Percentiles rank a stretch among this genome's conserved stretches.
phyloP scores from a whole-genome alignment of 495 filamentous ascomycete genomes.

The Penicillium canariense region DNA sequence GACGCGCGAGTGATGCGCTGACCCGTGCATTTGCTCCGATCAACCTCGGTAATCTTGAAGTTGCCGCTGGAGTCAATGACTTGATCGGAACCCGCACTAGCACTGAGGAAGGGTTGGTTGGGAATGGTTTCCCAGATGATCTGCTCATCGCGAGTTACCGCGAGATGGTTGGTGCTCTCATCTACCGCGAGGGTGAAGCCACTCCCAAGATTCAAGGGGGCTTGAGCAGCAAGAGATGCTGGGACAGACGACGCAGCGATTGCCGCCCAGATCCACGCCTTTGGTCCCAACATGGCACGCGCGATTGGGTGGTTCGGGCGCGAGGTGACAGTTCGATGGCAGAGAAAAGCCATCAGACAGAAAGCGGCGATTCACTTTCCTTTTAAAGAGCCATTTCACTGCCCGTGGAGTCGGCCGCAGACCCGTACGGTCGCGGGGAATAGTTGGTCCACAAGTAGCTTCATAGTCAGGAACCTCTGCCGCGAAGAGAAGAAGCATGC shows the following conservation, averaged over 20 bases:
- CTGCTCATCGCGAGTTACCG: constrained; percentile 3
- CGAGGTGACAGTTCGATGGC: not conserved
- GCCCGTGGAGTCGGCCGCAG: too few species aligned
- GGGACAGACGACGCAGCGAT: constrained; percentile 10
- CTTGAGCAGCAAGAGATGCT: constrained; percentile 8
- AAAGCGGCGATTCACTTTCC: not conserved
- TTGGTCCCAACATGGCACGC: constrained; percentile 17
- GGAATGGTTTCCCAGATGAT: constrained; percentile 25
- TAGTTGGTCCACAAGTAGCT: too few species aligned
- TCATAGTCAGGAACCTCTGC: too few species aligned
- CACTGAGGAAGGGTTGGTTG: constrained; percentile 18
- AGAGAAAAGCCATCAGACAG: not conserved
- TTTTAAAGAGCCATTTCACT: not conserved
- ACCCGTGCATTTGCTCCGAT: constrained; percentile 20
- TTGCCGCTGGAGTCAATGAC: constrained; percentile 22
- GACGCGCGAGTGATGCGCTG: constrained; percentile 15
- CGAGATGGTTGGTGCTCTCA: constrained; percentile 12
- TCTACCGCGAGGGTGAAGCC: constrained; percentile 17
- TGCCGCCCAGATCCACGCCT: constrained; percentile 16
- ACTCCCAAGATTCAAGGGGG: constrained; percentile 18
- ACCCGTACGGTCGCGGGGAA: too few species aligned
- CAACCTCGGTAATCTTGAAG: constrained; percentile 27
- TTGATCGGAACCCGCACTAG: constrained; percentile 18
- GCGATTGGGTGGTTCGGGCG: not conserved
- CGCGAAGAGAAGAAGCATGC: too few species aligned